Evolutionary conservation across 2,329 filamentous ascomycete species (phyloP), one percentile per base, ranked within the genome.

Genomic region (Aspergillus caelatus): DNA sequence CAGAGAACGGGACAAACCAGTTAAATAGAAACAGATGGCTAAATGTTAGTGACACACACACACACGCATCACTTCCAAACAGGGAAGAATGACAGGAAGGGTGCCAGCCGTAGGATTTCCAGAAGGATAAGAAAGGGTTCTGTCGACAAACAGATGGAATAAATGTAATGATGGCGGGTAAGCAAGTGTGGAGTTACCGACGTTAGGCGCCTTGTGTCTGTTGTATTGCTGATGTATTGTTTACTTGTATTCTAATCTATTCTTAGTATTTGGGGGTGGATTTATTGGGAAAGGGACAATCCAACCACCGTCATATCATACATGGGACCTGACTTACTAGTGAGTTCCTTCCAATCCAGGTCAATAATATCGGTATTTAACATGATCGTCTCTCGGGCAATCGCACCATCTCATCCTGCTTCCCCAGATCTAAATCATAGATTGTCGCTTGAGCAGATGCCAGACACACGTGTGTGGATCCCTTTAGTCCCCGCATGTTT

Each of bases 1-100:
- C 52, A 32, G 52, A 55, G 30, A 54, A n/a, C 8, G 30, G 10
- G 21, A 11, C 12, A n/a, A 23, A 19, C 41, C 41, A 34, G 39
- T 60, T 60, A 56, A 60, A 60, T 60, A 59, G 56, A 19, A 19
- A 57, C 39, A 50, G 16, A 50, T n/a, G 43, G 43, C 4, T 21
- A 30, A 10, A 12, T 34, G 9, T 52, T 34, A n/a, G 16, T 23
- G 26, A 32, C 16, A 14, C 14, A 14, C 16, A 14, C 14, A 14
- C 14, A 32, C 4, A 32, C 26, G 19, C 52, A 55, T 55, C 26
- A 4, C 52, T 55, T 39, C 52, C 52, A 23, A 30, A n/a, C 10
- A 36, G 52, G 30, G 19, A 55, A 19, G 52, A 41, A 26, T 32
- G 6, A 55, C 6, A n/a, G 34, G 34, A 36, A 36, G 34, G 7